phyloP scores from a whole-genome alignment of 2,329 filamentous ascomycete species.

The Uncinocarpus reesii region DNA sequence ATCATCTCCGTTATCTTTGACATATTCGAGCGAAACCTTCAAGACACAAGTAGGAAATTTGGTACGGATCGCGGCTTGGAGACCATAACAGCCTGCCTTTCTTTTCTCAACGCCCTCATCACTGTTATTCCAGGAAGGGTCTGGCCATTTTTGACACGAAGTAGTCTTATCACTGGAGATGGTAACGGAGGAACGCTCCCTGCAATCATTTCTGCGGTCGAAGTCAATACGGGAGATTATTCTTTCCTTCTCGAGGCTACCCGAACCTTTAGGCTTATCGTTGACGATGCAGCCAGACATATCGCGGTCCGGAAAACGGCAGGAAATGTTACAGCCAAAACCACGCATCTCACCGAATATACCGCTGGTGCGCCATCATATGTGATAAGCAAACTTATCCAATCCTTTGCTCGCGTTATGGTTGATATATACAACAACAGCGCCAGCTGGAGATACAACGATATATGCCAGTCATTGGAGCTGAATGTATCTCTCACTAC shows the following conservation, averaged over 20 bases:
- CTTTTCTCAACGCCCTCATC: slow-evolving; percentile 66
- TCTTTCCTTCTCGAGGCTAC: slow-evolving; percentile 66
- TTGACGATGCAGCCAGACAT: slow-evolving; percentile 60
- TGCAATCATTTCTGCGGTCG: slow-evolving; percentile 68
- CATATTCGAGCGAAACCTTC: slow-evolving; percentile 62
- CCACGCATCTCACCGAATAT: slow-evolving; percentile 36
- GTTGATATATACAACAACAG: slow-evolving; percentile 80
- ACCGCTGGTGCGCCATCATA: slow-evolving; percentile 68
- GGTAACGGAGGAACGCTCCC: slow-evolving; percentile 66
- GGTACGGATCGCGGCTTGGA: slow-evolving; percentile 54
- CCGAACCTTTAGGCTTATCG: slow-evolving; percentile 60
- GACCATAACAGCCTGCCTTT: slow-evolving; percentile 63
- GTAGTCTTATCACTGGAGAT: slow-evolving; percentile 65
- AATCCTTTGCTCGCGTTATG: slow-evolving; percentile 62
- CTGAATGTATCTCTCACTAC: slow-evolving; percentile 59
- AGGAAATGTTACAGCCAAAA: slow-evolving; percentile 25
- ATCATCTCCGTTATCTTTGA: slow-evolving; percentile 74
- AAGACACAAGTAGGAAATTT: slow-evolving; percentile 46
- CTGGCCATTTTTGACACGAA: slow-evolving; percentile 81
- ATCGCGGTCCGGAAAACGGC: slow-evolving; percentile 38
- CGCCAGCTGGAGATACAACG: slow-evolving; percentile 71
- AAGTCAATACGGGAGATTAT: slow-evolving; percentile 66
- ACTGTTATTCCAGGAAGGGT: slow-evolving; percentile 67
- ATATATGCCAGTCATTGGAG: slow-evolving; percentile 55
- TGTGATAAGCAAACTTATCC: slow-evolving; percentile 59